Conservation (phyloP, 331 rosid genomes). For the Pyrus hybrid region DNA sequence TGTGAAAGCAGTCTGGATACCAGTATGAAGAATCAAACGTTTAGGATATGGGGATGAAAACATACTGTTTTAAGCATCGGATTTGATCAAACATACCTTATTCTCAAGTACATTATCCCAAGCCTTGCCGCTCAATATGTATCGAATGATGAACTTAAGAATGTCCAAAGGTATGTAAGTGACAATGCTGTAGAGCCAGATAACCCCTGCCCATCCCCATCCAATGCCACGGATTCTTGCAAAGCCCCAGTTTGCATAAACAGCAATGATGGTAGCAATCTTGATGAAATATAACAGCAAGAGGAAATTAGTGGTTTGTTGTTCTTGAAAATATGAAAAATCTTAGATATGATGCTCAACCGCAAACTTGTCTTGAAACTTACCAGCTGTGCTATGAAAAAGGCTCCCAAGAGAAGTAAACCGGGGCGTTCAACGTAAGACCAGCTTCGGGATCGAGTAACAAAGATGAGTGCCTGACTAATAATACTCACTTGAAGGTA, state of each 20-base stretch:
- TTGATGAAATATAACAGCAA: background rate
- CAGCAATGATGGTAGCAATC: slow-evolving; percentile 77
- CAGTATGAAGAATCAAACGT: background rate
- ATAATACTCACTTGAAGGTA: slow-evolving; percentile 90
- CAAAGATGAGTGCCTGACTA: slow-evolving; percentile 88
- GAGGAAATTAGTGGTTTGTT: background rate
- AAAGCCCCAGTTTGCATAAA: slow-evolving; percentile 67
- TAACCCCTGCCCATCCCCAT: slow-evolving; percentile 94
- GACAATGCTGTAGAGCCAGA: slow-evolving; percentile 72
- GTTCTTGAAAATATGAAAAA: background rate
- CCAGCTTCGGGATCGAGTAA: slow-evolving; percentile 83
- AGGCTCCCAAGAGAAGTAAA: slow-evolving; percentile 43
- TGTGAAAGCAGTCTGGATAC: slow-evolving; percentile 67
- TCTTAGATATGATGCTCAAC: no score
- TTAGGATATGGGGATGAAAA: background rate
- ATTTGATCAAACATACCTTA: slow-evolving; percentile 30
- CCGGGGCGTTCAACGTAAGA: slow-evolving; percentile 86
- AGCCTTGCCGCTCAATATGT: slow-evolving; percentile 76
- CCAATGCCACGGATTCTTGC: slow-evolving; percentile 66
- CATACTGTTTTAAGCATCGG: background rate
- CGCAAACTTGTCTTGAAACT: slow-evolving; percentile 9
- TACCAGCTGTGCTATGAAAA: slow-evolving; percentile 67
- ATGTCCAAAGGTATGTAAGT: slow-evolving; percentile 68
- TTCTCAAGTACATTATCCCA: slow-evolving; percentile 62
- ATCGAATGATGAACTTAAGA: slow-evolving; percentile 59